Base-by-base conservation (phyloP, 441 rosid genomes). In the Biscutella laevigata region DNA sequence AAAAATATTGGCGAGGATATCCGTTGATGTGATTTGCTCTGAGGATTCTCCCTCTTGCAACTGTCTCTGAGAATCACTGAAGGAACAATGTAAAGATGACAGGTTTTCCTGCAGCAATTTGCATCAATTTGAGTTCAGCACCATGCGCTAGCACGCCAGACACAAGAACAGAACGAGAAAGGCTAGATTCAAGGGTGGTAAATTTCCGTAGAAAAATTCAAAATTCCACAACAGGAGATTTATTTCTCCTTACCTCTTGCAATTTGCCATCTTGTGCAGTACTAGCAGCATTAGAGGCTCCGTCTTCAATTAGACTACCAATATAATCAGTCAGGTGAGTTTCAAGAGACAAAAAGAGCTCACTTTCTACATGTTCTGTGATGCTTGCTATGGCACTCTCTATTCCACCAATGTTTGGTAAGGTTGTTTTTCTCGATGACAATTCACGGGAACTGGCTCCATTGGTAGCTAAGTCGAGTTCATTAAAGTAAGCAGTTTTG, bases 261-360 rank as follows among this genome's bases (percentile, higher is more conserved):
- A 58, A 63, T 57, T 54, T 59, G 15, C 57, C 72, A 57, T 59
- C 66, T 58, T 42, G 68, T 7, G 68, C 58, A 58, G 60, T 45
- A 59, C 32, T 66, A 55, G 61, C 66, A 15, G 70, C 40, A 47
- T 68, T 74, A 46, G 58, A 56, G 6, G 65, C 77, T 71, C 75
- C 94, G 51, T 73, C 81, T 68, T 75, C 46, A 30, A 94, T 60
- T 63, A 84, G 74, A 70, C 7, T 39, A 62, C 72, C 48, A 60
- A 68, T 54, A 77, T 78, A 84, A 16, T 78, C 72, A 34, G 59
- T 61, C 71, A 80, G 39, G 55, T 62, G 60, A 28, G 43, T 57
- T 78, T 70, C 68, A 34, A 75, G 65, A 68, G 88, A 82, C 46
- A 56, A 24, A 71, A 77, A 67, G 62, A 94, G 83, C 72, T 86